phyloP scores from a whole-genome alignment of 208 protist genomes.

The Spongospora subterranea region DNA sequence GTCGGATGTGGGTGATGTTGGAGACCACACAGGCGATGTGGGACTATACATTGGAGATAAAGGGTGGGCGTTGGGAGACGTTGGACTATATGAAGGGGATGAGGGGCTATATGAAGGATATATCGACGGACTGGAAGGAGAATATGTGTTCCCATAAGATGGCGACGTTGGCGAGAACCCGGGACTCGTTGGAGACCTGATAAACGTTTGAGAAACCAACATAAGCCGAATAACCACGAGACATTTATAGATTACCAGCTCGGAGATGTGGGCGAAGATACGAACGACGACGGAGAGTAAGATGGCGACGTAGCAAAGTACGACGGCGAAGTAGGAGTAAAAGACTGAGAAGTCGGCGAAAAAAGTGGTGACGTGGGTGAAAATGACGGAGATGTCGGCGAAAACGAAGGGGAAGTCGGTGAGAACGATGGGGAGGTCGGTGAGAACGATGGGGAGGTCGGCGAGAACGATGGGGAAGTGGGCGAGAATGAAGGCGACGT shows the following conservation, averaged over 20 bases:
- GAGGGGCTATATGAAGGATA: constrained; percentile 62
- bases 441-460: constrained; percentile 76
- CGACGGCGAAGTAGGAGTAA: constrained; percentile 72
- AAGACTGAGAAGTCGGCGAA: constrained; percentile 74
- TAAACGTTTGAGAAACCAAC: constrained; percentile 73
- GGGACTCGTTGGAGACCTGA: constrained; percentile 80
- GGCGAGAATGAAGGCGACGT: constrained; percentile 72
- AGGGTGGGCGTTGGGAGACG: constrained; percentile 77
- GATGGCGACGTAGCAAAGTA: constrained; percentile 78
- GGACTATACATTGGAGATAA: constrained; percentile 74
- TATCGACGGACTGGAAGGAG: constrained; percentile 57
- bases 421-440: constrained; percentile 72
- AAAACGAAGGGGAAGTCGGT: constrained; percentile 72
- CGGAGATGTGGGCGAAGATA: constrained; percentile 72
- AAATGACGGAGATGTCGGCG: constrained; percentile 70
- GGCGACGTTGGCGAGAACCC: constrained; percentile 78
- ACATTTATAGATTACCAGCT: constrained; percentile 71
- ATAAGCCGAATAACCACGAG: constrained; percentile 71
- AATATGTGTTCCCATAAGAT: constrained; percentile 67
- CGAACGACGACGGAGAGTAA: constrained; percentile 74
- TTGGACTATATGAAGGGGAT: constrained; percentile 75
- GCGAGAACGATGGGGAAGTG: constrained; percentile 71
- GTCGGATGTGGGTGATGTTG: constrained; percentile 67
- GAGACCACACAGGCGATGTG: constrained; percentile 73
- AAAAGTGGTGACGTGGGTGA: constrained; percentile 71